Evolutionary conservation across 805 yeast species (phyloP), one percentile per base, ranked within the genome.

Genomic region (Candida berthetii): DNA sequence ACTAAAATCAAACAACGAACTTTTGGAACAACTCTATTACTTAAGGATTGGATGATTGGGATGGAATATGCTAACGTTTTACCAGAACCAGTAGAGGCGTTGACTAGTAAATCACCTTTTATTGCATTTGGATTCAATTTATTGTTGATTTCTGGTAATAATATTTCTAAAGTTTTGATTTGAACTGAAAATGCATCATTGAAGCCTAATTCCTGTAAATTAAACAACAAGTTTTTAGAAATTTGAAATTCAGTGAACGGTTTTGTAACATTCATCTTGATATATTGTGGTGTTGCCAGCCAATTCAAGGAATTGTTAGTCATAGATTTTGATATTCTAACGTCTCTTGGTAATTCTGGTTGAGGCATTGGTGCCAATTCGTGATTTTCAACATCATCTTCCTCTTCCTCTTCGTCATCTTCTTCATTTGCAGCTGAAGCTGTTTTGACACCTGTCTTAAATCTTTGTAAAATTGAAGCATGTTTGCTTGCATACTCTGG

Each of bases 81-180:
- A 54, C 99, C 99, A 0, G 96, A 85, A 35, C 99, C 99, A 0
- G 99, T 91, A 10, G 95, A 78, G 2, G 99, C 96, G 61, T 91
- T 90, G 6, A 91, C 96, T 36, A 91, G 66, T 16, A 89, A 61
- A 61, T 93, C 96, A 19, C 91, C 91, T 42, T 69, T 67, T 10
- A 44, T 45, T 29, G 52, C 35, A 13, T 49, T 42, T 19, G 55
- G 53, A 29, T 57, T 49, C 19, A 56, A 40, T 28, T 38, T 48
- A 38, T 52, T 55, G 35, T 64, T 51, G 49, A 71, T 59, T 50
- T 72, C 80, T 49, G 59, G 57, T 28, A 80, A 59, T 33, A 74
- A 53, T 24, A 71, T 57, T n/a, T 80, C 75, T 41, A 86, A 66
- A 2, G 85, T 85, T 3, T 78, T 72, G 3, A 78, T 64, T 58